Conservation (phyloP, 192 early-diverging fungal genomes). For the Geosiphon pyriformis region DNA sequence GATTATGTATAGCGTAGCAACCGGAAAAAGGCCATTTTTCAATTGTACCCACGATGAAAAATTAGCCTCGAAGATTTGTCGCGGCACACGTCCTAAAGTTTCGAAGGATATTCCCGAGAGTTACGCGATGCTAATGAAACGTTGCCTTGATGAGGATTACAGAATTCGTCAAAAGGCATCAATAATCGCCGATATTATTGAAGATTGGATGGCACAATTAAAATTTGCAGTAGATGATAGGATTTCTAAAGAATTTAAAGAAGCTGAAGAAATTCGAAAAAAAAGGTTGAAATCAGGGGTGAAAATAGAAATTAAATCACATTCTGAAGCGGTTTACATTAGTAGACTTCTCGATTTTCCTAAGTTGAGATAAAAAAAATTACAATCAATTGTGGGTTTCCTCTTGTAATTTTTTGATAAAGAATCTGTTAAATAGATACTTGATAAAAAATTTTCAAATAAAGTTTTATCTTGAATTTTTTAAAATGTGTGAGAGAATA, state of each 20-base stretch:
- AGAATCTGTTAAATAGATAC: too few relatives aligned
- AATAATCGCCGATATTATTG: not conserved
- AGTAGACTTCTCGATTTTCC: too few relatives aligned
- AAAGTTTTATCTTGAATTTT: too few relatives aligned
- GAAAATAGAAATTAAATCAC: too few relatives aligned
- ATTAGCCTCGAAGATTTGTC: not conserved
- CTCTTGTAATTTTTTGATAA: too few relatives aligned
- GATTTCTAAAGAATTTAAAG: constrained; percentile 10
- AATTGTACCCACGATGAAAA: not conserved
- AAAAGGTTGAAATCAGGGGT: too few relatives aligned
- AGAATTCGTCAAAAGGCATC: not conserved
- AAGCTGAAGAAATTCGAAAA: not conserved
- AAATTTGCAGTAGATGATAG: not conserved
- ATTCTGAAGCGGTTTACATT: too few relatives aligned
- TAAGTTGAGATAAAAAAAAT: too few relatives aligned
- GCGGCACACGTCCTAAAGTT: not conserved
- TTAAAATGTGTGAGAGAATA: too few relatives aligned
- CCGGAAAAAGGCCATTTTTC: not conserved
- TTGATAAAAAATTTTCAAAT: too few relatives aligned
- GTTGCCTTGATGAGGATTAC: constrained; percentile 9
- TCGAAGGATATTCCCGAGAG: not conserved
- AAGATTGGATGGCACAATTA: not conserved
- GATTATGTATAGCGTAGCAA: constrained; percentile 3
- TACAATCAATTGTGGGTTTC: too few relatives aligned
- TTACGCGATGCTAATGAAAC: constrained; percentile 8